Percentiles rank a stretch among this genome's conserved stretches.
Conservation (phyloP, 1,139 yeast species). For the Diutina rugosa region DNA sequence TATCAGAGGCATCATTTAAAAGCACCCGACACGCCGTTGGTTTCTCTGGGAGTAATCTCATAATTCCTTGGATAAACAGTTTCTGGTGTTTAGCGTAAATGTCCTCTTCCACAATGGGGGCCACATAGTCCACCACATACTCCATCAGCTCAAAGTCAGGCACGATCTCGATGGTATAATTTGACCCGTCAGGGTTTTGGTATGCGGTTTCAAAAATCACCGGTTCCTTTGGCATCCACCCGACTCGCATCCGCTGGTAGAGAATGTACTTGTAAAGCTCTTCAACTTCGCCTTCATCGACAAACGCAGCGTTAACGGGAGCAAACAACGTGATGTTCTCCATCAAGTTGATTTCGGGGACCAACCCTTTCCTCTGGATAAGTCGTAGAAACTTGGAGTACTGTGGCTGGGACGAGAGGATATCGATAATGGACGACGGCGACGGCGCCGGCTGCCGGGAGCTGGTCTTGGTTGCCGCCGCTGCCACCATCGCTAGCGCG, state of each 20-base stretch:
- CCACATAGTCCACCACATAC: slow-evolving; percentile 34
- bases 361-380: slow-evolving; percentile 53
- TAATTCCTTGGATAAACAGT: slow-evolving; percentile 67
- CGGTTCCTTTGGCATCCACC: slow-evolving; percentile 15
- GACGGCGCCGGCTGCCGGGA: slow-evolving; percentile 7
- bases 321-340: slow-evolving; percentile 69
- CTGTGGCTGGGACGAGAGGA: slow-evolving; percentile 60
- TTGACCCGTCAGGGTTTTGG: slow-evolving; percentile 5
- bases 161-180: slow-evolving; percentile 16
- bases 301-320: slow-evolving; percentile 78
- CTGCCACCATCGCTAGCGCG: background rate
- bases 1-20: slow-evolving; percentile 4
- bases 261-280: slow-evolving; percentile 14
- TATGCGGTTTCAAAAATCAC: slow-evolving; percentile 21
- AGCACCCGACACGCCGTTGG: slow-evolving; percentile 29
- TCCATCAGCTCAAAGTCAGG: slow-evolving; percentile 18
- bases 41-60: slow-evolving; percentile 33
- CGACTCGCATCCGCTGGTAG: slow-evolving; percentile 22
- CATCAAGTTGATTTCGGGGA: slow-evolving; percentile 55
- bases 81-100: slow-evolving; percentile 54
- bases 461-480: slow-evolving; percentile 4
- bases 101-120: slow-evolving; percentile 49
- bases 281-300: slow-evolving; percentile 7
- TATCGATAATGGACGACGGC: slow-evolving; percentile 55
- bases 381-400: slow-evolving; percentile 57